Evolutionary conservation across 306 rosid genomes (phyloP).

Genomic region (Lagenaria siceraria): DNA sequence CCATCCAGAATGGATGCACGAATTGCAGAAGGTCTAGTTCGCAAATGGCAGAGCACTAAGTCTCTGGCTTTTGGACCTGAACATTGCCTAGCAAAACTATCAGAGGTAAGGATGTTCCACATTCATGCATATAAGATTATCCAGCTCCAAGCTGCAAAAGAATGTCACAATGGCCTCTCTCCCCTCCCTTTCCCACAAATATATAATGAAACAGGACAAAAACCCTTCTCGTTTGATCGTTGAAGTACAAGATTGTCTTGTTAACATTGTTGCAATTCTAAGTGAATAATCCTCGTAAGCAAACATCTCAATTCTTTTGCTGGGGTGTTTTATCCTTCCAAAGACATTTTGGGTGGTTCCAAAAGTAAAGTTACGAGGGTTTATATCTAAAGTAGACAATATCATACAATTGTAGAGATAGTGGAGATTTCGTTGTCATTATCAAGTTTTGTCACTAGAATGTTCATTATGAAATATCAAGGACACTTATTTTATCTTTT

Average conservation of each 20-base stretch:
- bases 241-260: not conserved
- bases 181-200: not conserved
- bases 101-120: constrained; percentile 37
- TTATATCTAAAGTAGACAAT: too few relatives aligned
- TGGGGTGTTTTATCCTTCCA: not conserved
- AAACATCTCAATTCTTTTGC: not conserved
- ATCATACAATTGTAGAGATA: too few relatives aligned
- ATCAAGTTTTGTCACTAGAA: not conserved
- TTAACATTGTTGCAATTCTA: not conserved
- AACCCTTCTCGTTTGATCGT: not conserved
- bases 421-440: too few relatives aligned
- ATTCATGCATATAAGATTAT: not conserved
- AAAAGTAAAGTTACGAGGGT: too few relatives aligned
- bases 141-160: not conserved
- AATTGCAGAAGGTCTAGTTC: constrained; percentile 80
- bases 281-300: not conserved
- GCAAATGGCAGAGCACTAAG: constrained; percentile 78
- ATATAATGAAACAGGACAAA: not conserved
- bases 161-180: not conserved
- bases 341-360: not conserved
- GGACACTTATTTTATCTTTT: not conserved
- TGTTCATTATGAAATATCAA: not conserved
- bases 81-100: constrained; percentile 48
- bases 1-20: constrained; percentile 75
- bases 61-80: constrained; percentile 85